Percentiles rank a stretch among this genome's conserved stretches.
These are phyloP conservation scores for Sinapis alba DNA, from an alignment of 441 rosid genomes.

Conservation along the genomic window DNA sequence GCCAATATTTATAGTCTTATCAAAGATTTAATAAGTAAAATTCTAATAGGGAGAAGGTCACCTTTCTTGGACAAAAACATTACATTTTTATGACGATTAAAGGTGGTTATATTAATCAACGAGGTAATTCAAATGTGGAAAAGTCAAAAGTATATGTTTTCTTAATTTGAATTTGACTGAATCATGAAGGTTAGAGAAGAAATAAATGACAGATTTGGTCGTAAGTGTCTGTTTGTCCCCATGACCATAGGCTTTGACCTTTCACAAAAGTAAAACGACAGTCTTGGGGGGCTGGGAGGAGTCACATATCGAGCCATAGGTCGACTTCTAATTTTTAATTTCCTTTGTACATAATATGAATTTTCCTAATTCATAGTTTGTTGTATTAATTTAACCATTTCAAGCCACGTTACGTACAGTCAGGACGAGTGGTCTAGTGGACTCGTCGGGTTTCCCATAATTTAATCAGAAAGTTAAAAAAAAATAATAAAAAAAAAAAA, in stretches of 20 bases:
- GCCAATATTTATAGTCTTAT: not conserved
- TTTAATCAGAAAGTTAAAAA: too few species aligned
- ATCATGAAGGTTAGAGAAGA: constrained; percentile 12
- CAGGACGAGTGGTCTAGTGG: constrained; percentile 32
- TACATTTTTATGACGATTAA: not conserved
- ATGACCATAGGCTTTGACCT: constrained; percentile 38
- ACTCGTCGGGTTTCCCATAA: constrained; percentile 22
- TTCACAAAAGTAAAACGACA: constrained; percentile 34
- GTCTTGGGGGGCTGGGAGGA: constrained; percentile 34
- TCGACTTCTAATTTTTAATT: not conserved
- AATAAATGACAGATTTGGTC: constrained; percentile 20
- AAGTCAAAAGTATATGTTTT: not conserved
- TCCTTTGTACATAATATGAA: not conserved
- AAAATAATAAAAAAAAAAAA: too few species aligned
- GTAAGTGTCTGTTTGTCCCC: constrained; percentile 37
- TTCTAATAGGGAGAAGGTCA: not conserved
- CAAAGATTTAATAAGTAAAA: not conserved
- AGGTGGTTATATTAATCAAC: not conserved
- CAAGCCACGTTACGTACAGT: constrained; percentile 20
- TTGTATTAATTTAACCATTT: not conserved
- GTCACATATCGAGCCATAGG: constrained; percentile 11
- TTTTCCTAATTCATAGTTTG: not conserved
- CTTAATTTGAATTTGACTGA: not conserved
- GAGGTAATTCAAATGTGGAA: constrained; percentile 15
- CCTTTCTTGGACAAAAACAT: not conserved